Base-by-base conservation (phyloP, 192 early-diverging fungal genomes). In the Coemansia sp. region DNA sequence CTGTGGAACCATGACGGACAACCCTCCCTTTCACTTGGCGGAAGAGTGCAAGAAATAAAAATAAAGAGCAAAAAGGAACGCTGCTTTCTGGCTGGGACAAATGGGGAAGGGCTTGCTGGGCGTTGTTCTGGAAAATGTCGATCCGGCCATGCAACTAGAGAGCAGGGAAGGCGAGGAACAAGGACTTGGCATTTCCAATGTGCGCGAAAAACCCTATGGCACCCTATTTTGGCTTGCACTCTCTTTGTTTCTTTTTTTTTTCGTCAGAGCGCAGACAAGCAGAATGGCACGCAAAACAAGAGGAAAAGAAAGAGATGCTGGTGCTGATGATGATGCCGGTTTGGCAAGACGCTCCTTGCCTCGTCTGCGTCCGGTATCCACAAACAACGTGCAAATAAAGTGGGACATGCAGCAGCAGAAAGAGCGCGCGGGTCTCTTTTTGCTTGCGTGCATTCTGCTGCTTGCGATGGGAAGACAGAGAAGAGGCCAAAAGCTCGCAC, bases 361-460 rank as follows among this genome's bases (percentile, higher is more conserved):
- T 32, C 32, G 32, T 32, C 32, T 32, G 32, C 32, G 32, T 32
- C 32, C 32, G 32, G 44, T 45, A 45, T 12, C 44, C 8, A 14
- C 44, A 14, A 45, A 45, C 13, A 45, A 45, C 44, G 44, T 45
- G 44, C 44, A 14, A 14, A 14, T 45, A 45, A 45, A 45, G 44
- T 5, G 13, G 25, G 5, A 22, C 51, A 54, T 0, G 12, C 32
- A 1, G 32, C 51, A 22, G 51, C 51, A 54, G 51, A 54, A 54
- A 54, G 51, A 54, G 13, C 51, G 25, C 49, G 14, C 51, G 32
- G 32, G 51, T 54, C 51, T 54, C 51, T 54, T 54, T 54, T 54
- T 54, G 51, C 51, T 8, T 14, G 5, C 51, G 20, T 25, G 51
- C 51, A 54, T 54, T 25, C 9, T 22, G 19, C 51, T 22, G 51